Evolutionary conservation across 1,139 yeast genomes (phyloP).

Genomic region (Torulaspora globosa): DNA sequence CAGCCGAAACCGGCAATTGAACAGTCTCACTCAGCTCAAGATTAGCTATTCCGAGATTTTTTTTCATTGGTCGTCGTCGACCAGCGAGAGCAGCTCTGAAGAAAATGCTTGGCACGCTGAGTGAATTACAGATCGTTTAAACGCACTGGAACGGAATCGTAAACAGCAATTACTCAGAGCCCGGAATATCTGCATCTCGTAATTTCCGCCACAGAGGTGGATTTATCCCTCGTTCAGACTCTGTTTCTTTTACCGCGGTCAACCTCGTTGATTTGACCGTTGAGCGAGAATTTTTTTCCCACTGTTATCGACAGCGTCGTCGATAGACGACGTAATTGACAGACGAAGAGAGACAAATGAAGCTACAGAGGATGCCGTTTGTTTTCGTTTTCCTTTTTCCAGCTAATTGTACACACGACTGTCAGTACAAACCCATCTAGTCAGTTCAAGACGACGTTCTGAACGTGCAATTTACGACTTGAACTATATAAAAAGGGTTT

Average conservation of each 20-base stretch:
- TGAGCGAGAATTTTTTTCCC: not conserved
- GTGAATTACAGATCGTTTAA: slow-evolving; percentile 3
- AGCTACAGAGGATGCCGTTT: not conserved
- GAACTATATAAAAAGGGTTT: slow-evolving; percentile 9
- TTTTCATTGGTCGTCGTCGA: not conserved
- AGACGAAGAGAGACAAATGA: not conserved
- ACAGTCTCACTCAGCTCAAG: not conserved
- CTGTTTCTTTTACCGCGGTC: not conserved
- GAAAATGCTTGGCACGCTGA: not conserved
- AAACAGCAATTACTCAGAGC: not conserved
- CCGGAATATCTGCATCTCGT: not conserved
- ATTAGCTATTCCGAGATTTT: slow-evolving; percentile 6
- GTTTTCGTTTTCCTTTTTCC: slow-evolving; percentile 9
- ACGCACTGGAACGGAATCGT: not conserved
- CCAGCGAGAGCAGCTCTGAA: not conserved
- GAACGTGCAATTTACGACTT: slow-evolving; percentile 7
- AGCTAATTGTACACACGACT: slow-evolving; percentile 4
- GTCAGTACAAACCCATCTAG: not conserved
- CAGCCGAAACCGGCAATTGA: slow-evolving; percentile 1
- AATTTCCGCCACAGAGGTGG: not conserved
- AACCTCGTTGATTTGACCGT: too few relatives aligned
- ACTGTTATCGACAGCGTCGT: not conserved
- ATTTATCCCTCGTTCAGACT: not conserved
- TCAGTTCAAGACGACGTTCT: slow-evolving; percentile 3
- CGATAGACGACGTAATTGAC: slow-evolving; percentile 1